These are phyloP conservation scores for Daldinia eschscholtzii DNA, from an alignment of 2,329 filamentous ascomycete genomes.

Conservation along the genomic window DNA sequence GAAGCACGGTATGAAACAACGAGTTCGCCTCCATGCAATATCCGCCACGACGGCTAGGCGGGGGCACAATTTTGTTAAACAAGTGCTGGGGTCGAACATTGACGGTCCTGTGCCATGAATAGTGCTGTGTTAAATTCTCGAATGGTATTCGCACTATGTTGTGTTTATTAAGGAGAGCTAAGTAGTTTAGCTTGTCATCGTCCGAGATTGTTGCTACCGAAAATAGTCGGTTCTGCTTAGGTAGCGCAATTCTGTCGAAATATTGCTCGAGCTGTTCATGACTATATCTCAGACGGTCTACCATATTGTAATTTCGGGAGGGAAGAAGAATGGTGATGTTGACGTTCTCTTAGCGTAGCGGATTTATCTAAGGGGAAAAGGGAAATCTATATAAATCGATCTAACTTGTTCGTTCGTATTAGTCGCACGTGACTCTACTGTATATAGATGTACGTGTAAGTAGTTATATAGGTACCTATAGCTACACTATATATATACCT, in stretches of 20 bases:
- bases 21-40: constrained; percentile 62
- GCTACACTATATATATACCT: not conserved
- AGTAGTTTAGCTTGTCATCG: constrained; percentile 26
- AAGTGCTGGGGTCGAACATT: constrained; percentile 54
- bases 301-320: constrained; percentile 30
- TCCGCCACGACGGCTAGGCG: constrained; percentile 55
- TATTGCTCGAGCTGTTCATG: constrained; percentile 40
- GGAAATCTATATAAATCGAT: not conserved
- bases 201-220: constrained; percentile 19
- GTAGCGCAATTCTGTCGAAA: constrained; percentile 44
- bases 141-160: constrained; percentile 61
- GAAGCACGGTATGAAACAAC: constrained; percentile 59
- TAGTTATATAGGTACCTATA: not conserved
- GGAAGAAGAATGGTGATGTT: not conserved
- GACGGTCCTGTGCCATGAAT: constrained; percentile 53
- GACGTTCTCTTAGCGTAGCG: not conserved
- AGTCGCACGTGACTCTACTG: constrained; percentile 7
- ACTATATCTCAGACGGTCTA: constrained; percentile 41
- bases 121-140: constrained; percentile 61
- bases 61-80: constrained; percentile 56
- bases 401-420: not conserved
- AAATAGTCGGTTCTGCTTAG: constrained; percentile 26
- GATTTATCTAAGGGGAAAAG: constrained; percentile 4
- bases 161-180: constrained; percentile 45
- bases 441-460: not conserved